phyloP scores from a whole-genome alignment of 2,329 filamentous ascomycete genomes.

The Oidium heveae region DNA sequence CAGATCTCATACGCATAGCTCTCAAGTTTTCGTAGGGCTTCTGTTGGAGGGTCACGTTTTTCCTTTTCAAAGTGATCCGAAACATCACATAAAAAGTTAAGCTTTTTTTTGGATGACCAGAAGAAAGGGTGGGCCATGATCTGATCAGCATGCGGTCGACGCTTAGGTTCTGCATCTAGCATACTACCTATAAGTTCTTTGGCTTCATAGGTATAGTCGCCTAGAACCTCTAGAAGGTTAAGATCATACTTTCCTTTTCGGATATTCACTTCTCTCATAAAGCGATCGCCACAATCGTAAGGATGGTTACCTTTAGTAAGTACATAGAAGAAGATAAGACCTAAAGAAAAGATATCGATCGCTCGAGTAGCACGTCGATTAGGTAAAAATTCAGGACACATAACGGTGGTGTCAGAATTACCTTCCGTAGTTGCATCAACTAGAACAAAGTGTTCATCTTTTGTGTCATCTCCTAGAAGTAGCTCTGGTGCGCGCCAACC shows the following conservation, averaged over 20 bases:
- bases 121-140: constrained; percentile 93
- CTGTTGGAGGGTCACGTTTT: constrained; percentile 54
- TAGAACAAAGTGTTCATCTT: constrained; percentile 19
- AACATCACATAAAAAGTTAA: constrained; percentile 84
- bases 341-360: constrained; percentile 92
- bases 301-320: constrained; percentile 78
- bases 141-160: constrained; percentile 44
- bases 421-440: constrained; percentile 30
- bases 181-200: constrained; percentile 69
- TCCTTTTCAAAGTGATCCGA: constrained; percentile 95
- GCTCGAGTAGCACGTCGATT: constrained; percentile 73
- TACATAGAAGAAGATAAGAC: constrained; percentile 98
- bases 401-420: constrained; percentile 31
- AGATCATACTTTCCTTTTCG: constrained; percentile 66
- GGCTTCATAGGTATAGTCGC: constrained; percentile 67
- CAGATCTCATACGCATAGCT: constrained; percentile 25
- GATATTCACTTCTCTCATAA: constrained; percentile 93
- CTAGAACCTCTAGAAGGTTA: constrained; percentile 44
- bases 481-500: constrained; percentile 94
- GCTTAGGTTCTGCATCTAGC: constrained; percentile 29
- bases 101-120: constrained; percentile 70
- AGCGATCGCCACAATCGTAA: constrained; percentile 80
- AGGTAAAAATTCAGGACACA: constrained; percentile 25
- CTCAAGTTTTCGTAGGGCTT: constrained; percentile 35
- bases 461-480: constrained; percentile 51